Evolutionary conservation across 179 eudicot genomes (phyloP).

Genomic region (Dionaea muscipula): DNA sequence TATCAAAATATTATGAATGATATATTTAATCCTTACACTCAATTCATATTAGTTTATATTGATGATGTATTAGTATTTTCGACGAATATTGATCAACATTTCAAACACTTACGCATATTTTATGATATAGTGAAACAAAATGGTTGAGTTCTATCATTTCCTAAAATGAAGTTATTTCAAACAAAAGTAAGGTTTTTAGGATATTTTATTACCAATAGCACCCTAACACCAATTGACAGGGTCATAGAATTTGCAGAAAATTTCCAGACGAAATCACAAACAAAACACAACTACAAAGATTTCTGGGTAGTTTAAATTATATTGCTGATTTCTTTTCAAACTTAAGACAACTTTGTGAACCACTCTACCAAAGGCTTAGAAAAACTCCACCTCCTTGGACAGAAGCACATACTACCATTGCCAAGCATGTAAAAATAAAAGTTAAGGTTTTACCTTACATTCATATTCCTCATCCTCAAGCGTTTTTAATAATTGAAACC

Average conservation of each 20-base stretch:
- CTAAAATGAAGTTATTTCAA: slow-evolving; percentile 4
- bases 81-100: background rate
- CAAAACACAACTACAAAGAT: too few relatives aligned
- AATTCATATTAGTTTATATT: too few relatives aligned
- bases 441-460: background rate
- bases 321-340: background rate
- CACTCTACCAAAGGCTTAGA: too few relatives aligned
- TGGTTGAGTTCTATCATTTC: background rate
- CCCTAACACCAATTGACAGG: background rate
- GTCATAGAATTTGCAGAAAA: too few relatives aligned
- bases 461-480: background rate
- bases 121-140: background rate
- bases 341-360: background rate
- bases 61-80: slow-evolving; percentile 6
- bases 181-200: slow-evolving; percentile 3
- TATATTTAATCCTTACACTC: too few relatives aligned
- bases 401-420: background rate
- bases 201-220: background rate
- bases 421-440: background rate
- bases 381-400: background rate
- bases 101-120: too few relatives aligned
- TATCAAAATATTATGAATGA: too few relatives aligned
- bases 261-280: too few relatives aligned
- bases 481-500: too few relatives aligned
- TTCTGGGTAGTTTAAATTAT: background rate